Percentiles rank a stretch among this genome's conserved stretches.
These are phyloP conservation scores for Pachyrhizus erosus DNA, from an alignment of 306 rosid species.

Conservation along the genomic window DNA sequence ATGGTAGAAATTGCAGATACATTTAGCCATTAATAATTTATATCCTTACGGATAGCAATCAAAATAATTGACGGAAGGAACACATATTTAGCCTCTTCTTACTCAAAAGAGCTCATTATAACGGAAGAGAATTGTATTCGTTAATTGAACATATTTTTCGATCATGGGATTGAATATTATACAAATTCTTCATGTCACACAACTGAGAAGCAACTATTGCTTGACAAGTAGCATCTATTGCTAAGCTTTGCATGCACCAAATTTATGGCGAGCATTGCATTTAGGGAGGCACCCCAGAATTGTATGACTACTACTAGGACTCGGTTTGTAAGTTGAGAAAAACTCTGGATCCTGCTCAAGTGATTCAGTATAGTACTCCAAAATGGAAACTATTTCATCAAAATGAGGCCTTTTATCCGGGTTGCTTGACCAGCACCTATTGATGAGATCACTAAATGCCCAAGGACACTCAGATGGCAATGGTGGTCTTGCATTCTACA, in stretches of 20 bases:
- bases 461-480: slow-evolving; percentile 80
- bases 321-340: slow-evolving; percentile 63
- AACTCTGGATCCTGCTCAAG: slow-evolving; percentile 69
- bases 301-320: slow-evolving; percentile 30
- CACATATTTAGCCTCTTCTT: not conserved
- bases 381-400: slow-evolving; percentile 69
- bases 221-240: slow-evolving; percentile 10
- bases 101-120: not conserved
- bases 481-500: slow-evolving; percentile 97
- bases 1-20: not conserved
- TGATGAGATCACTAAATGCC: slow-evolving; percentile 74
- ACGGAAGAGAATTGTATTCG: not conserved
- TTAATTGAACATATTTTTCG: slow-evolving; percentile 38
- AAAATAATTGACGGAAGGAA: slow-evolving; percentile 6
- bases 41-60: not conserved
- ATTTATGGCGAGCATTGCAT: slow-evolving; percentile 51
- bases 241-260: slow-evolving; percentile 49
- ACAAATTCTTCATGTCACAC: slow-evolving; percentile 31
- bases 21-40: not conserved
- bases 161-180: slow-evolving; percentile 35
- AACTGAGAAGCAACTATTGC: not conserved
- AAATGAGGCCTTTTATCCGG: slow-evolving; percentile 86
- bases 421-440: slow-evolving; percentile 84
- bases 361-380: slow-evolving; percentile 64
- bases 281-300: slow-evolving; percentile 62